Base-by-base conservation (phyloP, 768 basidiomycete genomes). In the Tephrocybe sp. region DNA sequence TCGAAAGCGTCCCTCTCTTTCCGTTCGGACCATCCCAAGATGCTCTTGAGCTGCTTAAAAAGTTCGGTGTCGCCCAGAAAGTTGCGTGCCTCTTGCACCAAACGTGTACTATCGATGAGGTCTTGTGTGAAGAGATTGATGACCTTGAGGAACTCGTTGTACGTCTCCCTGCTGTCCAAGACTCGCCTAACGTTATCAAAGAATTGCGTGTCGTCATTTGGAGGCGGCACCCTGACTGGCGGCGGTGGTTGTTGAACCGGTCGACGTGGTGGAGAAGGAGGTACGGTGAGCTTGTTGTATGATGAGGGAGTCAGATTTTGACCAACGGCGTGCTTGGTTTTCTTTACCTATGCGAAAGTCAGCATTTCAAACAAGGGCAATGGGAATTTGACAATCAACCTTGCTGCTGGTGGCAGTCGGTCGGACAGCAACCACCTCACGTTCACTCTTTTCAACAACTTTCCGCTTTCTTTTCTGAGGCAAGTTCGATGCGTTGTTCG, bases 51-150 rank as follows among this genome's bases (percentile, higher is more conserved):
- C 58, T 87, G 85, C 34, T 74, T 76, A 78, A 91, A 81, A 16
- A 97, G 70, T 37, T 94, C 92, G 11, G 81, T 79, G 5, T 92
- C 87, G 0, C 82, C 82, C 67, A 67, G 84, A 64, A 90, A 98
- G 51, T 84, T 79, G 19, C 82, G 74, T 27, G 84, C 84, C 59
- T 95, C 88, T 55, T 89, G 84, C 40, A 98, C 78, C 8, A 98
- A 79, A 13, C 87, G 83, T 21, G 84, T 80, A 1, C 85, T 82
- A 60, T 98, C 94, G 58, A 99, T 96, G 61, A 91, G 84, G 52
- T 94, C 92, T 63, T 96, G 92, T 2, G 92, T 89, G 62, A 94
- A 99, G 2, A 99, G 77, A 66, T 98, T 98, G 57, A 98, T 80
- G 37, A 98, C 74, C 63, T 94, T 97, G 53, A 99, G 72, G 69